These are phyloP conservation scores for Cyclospora cayetanensis DNA, from an alignment of 169 alveolate species.

Conservation along the genomic window DNA sequence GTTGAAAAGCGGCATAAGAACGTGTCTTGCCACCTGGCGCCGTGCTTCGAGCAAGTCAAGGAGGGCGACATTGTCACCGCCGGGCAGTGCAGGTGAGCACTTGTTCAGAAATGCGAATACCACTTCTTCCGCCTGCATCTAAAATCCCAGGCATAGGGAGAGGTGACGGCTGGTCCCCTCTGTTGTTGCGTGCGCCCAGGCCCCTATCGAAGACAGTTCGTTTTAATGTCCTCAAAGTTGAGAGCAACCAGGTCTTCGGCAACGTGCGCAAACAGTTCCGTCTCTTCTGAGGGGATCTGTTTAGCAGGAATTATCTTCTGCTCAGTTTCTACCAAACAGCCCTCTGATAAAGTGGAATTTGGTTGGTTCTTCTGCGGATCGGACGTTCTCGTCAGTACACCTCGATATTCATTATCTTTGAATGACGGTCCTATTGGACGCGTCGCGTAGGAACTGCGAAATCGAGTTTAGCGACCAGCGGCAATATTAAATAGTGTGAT, in stretches of 20 bases:
- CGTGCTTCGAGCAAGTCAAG: conserved; percentile 95
- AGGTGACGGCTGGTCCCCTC: too few relatives aligned
- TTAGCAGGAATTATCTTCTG: not conserved
- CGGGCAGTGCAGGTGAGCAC: conserved; percentile 98
- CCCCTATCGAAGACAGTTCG: conserved; percentile 99
- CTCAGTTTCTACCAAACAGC: not conserved
- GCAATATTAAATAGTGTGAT: too few relatives aligned
- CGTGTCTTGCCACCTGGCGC: conserved; percentile 98
- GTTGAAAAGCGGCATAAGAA: conserved; percentile 99
- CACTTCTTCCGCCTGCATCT: not conserved
- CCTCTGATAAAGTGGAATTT: conserved; percentile 9
- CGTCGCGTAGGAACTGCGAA: too few relatives aligned
- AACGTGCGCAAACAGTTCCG: conserved; percentile 98
- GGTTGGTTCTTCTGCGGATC: not conserved
- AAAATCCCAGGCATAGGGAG: not conserved
- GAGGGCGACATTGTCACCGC: conserved; percentile 99
- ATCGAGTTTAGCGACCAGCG: too few relatives aligned
- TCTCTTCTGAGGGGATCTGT: conserved; percentile 88
- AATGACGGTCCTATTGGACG: too few relatives aligned
- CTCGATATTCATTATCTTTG: too few relatives aligned
- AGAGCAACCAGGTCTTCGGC: conserved; percentile 97
- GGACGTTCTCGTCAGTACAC: not conserved
- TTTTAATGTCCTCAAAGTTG: conserved; percentile 98
- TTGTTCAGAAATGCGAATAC: not conserved
- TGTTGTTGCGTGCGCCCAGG: conserved; percentile 82